A percentile compares a stretch with the other conserved stretches of the same genome.
Conservation (phyloP, 1,284 basidiomycete species). For the Somion occarium region DNA sequence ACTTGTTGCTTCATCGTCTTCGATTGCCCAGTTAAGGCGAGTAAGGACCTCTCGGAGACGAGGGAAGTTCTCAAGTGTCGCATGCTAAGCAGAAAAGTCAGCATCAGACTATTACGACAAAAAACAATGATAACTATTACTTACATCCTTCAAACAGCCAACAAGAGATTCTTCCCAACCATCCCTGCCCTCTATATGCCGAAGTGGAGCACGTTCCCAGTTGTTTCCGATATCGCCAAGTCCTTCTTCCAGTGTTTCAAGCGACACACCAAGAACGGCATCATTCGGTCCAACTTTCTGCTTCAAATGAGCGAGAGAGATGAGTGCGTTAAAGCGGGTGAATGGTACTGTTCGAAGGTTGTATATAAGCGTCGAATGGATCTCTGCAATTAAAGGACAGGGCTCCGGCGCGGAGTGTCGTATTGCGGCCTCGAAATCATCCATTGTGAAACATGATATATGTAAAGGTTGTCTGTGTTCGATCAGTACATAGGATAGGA, state of each 20-base stretch:
- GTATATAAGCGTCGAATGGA: constrained; percentile 88
- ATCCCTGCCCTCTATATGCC: constrained; percentile 58
- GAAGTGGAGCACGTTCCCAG: constrained; percentile 73
- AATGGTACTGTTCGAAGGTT: constrained; percentile 78
- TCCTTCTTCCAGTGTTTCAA: constrained; percentile 53
- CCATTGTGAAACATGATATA: constrained; percentile 88
- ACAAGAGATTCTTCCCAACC: constrained; percentile 86
- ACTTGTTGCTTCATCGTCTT: constrained; percentile 34
- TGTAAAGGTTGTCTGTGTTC: constrained; percentile 72
- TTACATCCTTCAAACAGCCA: constrained; percentile 85
- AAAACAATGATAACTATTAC: constrained; percentile 25
- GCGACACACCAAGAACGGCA: constrained; percentile 45
- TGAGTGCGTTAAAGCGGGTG: constrained; percentile 62
- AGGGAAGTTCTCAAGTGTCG: constrained; percentile 71
- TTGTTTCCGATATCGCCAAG: constrained; percentile 75
- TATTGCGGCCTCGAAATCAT: constrained; percentile 89
- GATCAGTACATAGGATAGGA: constrained; percentile 1
- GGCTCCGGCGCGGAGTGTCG: constrained; percentile 71
- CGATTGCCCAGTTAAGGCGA: constrained; percentile 67
- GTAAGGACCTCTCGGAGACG: constrained; percentile 72
- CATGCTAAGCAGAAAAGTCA: constrained; percentile 48
- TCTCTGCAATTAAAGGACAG: constrained; percentile 79
- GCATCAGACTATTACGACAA: not conserved
- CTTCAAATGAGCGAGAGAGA: constrained; percentile 54
- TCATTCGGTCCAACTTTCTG: constrained; percentile 34